A percentile compares a stretch with the other conserved stretches of the same genome.
These are phyloP conservation scores for Malbranchea cinnamomea DNA, from an alignment of 2,329 filamentous ascomycete species.

Conservation along the genomic window DNA sequence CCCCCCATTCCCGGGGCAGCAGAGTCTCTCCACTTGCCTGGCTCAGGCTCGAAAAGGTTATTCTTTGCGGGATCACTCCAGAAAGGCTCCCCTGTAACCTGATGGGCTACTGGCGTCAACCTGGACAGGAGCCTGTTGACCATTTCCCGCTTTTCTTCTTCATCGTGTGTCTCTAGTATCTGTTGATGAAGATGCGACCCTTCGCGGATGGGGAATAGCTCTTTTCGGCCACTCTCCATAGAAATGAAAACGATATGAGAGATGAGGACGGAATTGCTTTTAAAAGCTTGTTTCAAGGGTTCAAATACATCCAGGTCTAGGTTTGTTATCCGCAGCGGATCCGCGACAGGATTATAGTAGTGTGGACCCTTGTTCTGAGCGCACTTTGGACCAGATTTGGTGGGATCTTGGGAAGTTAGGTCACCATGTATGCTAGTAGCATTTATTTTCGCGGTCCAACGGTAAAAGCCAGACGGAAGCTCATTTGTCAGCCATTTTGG, in stretches of 20 bases:
- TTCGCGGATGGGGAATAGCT: constrained; percentile 17
- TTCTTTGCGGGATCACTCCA: constrained; percentile 5
- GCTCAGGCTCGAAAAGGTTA: constrained; percentile 5
- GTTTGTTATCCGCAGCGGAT: constrained; percentile 20
- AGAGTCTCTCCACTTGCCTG: constrained; percentile 12
- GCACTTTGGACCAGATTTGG: constrained; percentile 4
- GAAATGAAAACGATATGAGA: constrained; percentile 18
- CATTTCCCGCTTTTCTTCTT: constrained; percentile 6
- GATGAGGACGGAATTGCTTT: constrained; percentile 15
- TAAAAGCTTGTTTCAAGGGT: constrained; percentile 13
- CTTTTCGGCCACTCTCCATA: constrained; percentile 20
- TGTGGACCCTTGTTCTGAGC: constrained; percentile 4
- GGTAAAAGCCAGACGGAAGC: constrained; percentile 16
- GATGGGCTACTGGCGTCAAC: constrained; percentile 17
- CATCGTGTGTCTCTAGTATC: constrained; percentile 14
- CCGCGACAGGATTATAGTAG: constrained; percentile 16
- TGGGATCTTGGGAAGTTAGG: neutral
- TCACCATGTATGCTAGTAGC: neutral
- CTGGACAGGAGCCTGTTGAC: constrained; percentile 13
- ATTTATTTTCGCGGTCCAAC: constrained; percentile 11
- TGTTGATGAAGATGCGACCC: constrained; percentile 16
- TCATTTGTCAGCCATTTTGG: constrained; percentile 14
- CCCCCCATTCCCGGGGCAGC: constrained; percentile 17
- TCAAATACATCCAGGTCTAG: constrained; percentile 15
- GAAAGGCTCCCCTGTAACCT: constrained; percentile 17